Base-by-base conservation (phyloP, 2,329 filamentous ascomycete species). In the Phoma herbarum region DNA sequence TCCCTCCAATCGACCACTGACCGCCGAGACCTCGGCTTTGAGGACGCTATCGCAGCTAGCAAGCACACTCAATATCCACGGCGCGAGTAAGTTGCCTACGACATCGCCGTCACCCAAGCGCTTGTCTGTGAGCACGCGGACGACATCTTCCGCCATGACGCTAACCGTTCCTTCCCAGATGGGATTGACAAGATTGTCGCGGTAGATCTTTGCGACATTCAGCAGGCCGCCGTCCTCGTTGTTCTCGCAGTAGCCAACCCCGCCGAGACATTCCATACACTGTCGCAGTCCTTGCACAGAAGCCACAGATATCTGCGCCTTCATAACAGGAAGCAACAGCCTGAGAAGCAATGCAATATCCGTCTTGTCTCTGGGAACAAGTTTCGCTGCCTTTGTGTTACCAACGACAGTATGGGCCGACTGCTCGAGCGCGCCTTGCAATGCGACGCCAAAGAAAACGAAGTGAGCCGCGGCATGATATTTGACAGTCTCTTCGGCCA, bases 91-190 rank as follows among this genome's bases (percentile, higher is more conserved):
- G 20, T 61, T 69, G 0, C 51, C 39, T 1, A 73, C n/a, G 12
- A 70, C 44, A n/a, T 69, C 51, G 10, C 72, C 71, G 9, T 57
- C 56, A 4, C 68, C 69, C 12, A 73, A 35, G 0, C 74, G 64
- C 55, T 77, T 78, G 8, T 75, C 72, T 2, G 57, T 55, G n/a
- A 82, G 61, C 3, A 82, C 78, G 0, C 82, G 73, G 26, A 83
- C 75, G 5, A 82, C 73, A 62, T 85, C 83, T 37, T 81, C 81
- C 4, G 86, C 85, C 54, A 92, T 80, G 6, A 92, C 87, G 66
- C 91, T 88, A 0, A 88, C 90, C 0, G 90, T 92, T 1, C 89
- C 88, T 73, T 90, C 88, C 87, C 88, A 90, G 47, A 92, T 91
- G 14, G 85, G 82, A 49, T 86, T 77, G 2, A 91, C 89, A 8